Evolutionary conservation across 306 rosid species (phyloP).

Genomic region (Fragaria nilgerrensis): DNA sequence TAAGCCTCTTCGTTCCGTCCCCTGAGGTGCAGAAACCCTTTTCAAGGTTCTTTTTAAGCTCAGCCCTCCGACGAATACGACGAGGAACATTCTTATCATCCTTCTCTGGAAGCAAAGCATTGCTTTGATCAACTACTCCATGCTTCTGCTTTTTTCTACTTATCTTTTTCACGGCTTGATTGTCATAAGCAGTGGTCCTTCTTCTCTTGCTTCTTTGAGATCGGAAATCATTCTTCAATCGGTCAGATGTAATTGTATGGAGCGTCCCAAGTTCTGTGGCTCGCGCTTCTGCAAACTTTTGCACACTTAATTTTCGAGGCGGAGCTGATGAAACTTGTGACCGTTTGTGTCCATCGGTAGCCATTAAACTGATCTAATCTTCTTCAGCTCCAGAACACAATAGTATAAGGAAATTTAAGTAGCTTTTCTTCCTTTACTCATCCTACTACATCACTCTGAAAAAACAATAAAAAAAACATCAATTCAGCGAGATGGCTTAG

Average conservation of each 20-base stretch:
- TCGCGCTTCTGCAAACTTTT: constrained; percentile 62
- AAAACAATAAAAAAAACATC: background rate
- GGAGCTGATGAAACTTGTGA: constrained; percentile 23
- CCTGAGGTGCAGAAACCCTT: constrained; percentile 61
- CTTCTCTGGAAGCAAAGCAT: constrained; percentile 23
- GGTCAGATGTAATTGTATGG: constrained; percentile 42
- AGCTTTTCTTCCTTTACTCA: background rate
- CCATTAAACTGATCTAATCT: constrained; percentile 12
- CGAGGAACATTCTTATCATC: constrained; percentile 49
- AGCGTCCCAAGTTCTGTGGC: constrained; percentile 59
- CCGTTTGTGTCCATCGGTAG: constrained; percentile 10
- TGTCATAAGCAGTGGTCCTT: constrained; percentile 63
- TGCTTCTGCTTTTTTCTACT: constrained; percentile 38
- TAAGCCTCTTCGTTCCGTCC: constrained; percentile 79
- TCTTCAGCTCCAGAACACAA: background rate
- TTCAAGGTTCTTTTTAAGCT: constrained; percentile 55
- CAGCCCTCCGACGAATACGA: constrained; percentile 55
- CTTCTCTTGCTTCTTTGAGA: constrained; percentile 71
- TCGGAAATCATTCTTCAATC: constrained; percentile 51
- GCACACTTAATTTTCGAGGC: constrained; percentile 64
- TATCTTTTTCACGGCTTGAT: constrained; percentile 39
- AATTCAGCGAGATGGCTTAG: background rate
- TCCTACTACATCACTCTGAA: background rate
- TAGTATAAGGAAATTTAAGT: background rate
- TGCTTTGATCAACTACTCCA: constrained; percentile 21